Conservation (phyloP, 306 rosid genomes). For the Myrica gale region DNA sequence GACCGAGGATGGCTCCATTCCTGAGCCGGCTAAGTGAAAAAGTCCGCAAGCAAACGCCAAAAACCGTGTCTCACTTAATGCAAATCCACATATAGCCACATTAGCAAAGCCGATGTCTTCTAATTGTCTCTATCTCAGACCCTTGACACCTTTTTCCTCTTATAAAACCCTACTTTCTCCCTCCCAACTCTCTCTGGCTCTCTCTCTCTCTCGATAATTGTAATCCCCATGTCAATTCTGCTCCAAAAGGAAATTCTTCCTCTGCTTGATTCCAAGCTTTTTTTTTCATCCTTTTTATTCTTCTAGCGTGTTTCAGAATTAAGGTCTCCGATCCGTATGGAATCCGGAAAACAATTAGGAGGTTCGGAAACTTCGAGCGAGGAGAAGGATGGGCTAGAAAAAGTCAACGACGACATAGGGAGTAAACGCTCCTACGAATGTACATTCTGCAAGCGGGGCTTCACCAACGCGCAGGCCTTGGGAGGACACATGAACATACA, state of each 20-base stretch:
- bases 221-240: not conserved
- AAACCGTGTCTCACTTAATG: slow-evolving; percentile 24
- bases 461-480: slow-evolving; percentile 90
- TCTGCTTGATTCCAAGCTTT: not conserved
- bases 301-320: not conserved
- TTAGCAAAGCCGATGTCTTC: slow-evolving; percentile 39
- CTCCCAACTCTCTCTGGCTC: slow-evolving; percentile 12
- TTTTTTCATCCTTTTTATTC: not conserved
- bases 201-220: slow-evolving; percentile 2
- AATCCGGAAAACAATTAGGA: slow-evolving; percentile 34
- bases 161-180: slow-evolving; percentile 39
- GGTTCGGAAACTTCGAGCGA: slow-evolving; percentile 60
- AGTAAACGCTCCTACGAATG: slow-evolving; percentile 65
- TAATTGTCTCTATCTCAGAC: slow-evolving; percentile 42
- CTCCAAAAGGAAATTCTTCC: not conserved
- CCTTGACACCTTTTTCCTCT: slow-evolving; percentile 17
- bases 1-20: slow-evolving; percentile 25
- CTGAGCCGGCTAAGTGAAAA: slow-evolving; percentile 73
- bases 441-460: slow-evolving; percentile 88
- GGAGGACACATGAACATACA: slow-evolving; percentile 99
- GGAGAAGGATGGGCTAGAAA: slow-evolving; percentile 41
- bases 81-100: slow-evolving; percentile 45
- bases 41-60: slow-evolving; percentile 49
- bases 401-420: slow-evolving; percentile 23
- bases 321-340: slow-evolving; percentile 29